A percentile compares a stretch with the other conserved stretches of the same genome.
phyloP scores from a whole-genome alignment of 805 yeast genomes.

The Spathaspora sp. region DNA sequence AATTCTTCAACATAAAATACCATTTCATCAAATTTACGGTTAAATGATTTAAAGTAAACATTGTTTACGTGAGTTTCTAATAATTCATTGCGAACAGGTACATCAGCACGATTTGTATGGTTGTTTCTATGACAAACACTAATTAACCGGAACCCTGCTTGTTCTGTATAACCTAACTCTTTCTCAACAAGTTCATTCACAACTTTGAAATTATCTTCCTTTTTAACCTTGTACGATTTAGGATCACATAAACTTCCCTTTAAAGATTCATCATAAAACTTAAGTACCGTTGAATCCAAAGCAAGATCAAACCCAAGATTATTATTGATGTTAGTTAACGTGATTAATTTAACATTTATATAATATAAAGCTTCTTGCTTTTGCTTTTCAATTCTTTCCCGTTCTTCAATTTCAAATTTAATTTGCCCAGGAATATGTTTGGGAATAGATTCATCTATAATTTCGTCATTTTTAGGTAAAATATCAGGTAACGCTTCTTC shows the following conservation, averaged over 20 bases:
- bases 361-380: constrained; percentile 56
- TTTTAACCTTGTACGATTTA: constrained; percentile 46
- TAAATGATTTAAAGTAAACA: constrained; percentile 44
- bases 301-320: constrained; percentile 76
- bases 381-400: constrained; percentile 53
- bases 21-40: constrained; percentile 46
- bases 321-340: constrained; percentile 49
- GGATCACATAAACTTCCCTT: constrained; percentile 38
- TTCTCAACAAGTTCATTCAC: constrained; percentile 49
- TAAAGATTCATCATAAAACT: constrained; percentile 48
- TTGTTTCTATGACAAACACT: constrained; percentile 65
- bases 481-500: constrained; percentile 55
- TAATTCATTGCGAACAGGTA: constrained; percentile 21
- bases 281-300: constrained; percentile 49
- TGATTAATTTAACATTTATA: constrained; percentile 51
- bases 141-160: constrained; percentile 51
- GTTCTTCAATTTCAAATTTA: constrained; percentile 57
- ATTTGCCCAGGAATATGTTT: constrained; percentile 63
- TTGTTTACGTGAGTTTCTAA: constrained; percentile 46
- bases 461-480: constrained; percentile 55
- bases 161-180: constrained; percentile 29
- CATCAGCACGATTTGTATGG: constrained; percentile 63
- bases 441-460: constrained; percentile 45
- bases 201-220: constrained; percentile 49
- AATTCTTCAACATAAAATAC: constrained; percentile 67